Evolutionary conservation across 495 filamentous ascomycete species (phyloP).

Genomic region (Penicillium silybi): DNA sequence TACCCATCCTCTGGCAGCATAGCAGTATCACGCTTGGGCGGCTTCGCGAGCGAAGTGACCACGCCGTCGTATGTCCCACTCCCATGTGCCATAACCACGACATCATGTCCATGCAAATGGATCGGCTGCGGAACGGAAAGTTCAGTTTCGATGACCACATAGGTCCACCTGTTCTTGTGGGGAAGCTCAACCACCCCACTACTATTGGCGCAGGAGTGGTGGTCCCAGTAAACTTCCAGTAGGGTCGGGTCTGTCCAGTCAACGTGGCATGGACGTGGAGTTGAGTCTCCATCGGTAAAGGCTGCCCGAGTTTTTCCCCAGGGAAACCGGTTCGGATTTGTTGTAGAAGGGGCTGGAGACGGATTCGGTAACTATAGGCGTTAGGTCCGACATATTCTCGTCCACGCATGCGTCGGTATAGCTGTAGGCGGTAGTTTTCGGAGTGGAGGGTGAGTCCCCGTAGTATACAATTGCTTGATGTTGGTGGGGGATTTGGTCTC

Average conservation of each 20-base stretch:
- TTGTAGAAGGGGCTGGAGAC: slow-evolving; percentile 12
- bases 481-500: neutral
- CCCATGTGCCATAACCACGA: slow-evolving; percentile 14
- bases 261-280: slow-evolving; percentile 25
- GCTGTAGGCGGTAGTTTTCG: slow-evolving; percentile 19
- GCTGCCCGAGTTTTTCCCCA: slow-evolving; percentile 6
- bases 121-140: slow-evolving; percentile 69
- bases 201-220: slow-evolving; percentile 10
- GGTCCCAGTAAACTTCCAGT: slow-evolving; percentile 18
- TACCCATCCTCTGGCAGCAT: slow-evolving; percentile 46
- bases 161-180: slow-evolving; percentile 57
- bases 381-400: slow-evolving; percentile 30
- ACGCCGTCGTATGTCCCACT: slow-evolving; percentile 9
- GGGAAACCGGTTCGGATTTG: slow-evolving; percentile 10
- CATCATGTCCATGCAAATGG: slow-evolving; percentile 75
- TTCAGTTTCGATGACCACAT: slow-evolving; percentile 50
- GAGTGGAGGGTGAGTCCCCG: no score
- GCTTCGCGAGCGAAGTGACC: slow-evolving; percentile 26
- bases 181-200: slow-evolving; percentile 42
- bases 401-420: slow-evolving; percentile 35
- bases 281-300: slow-evolving; percentile 28
- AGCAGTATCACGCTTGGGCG: slow-evolving; percentile 59
- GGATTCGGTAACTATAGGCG: slow-evolving; percentile 37
- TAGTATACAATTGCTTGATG: neutral
- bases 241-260: slow-evolving; percentile 26